Percentiles rank a stretch among this genome's conserved stretches.
These are phyloP conservation scores for Epichloe aotearoae DNA, from an alignment of 2,329 filamentous ascomycete genomes.

Conservation along the genomic window DNA sequence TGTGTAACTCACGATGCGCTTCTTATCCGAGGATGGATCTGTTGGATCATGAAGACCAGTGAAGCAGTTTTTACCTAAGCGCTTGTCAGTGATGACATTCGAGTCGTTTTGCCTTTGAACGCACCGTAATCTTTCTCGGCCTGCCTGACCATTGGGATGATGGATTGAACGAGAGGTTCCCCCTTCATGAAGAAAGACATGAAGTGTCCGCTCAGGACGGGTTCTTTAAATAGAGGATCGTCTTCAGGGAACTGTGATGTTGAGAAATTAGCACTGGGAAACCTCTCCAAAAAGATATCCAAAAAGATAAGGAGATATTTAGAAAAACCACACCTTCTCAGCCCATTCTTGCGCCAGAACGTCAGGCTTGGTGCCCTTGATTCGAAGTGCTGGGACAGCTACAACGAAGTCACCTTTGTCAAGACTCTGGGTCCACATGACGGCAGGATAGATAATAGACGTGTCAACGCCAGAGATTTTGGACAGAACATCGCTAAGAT, in stretches of 20 bases:
- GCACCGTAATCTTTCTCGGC: constrained; percentile 37
- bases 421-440: constrained; percentile 66
- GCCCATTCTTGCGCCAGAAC: constrained; percentile 50
- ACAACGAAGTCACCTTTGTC: constrained; percentile 76
- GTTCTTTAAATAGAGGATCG: constrained; percentile 59
- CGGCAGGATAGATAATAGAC: constrained; percentile 57
- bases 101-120: not conserved
- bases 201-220: constrained; percentile 52
- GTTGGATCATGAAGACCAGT: constrained; percentile 48
- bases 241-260: constrained; percentile 53
- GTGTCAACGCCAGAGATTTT: constrained; percentile 57
- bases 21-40: constrained; percentile 46
- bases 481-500: constrained; percentile 56
- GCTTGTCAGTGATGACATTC: not conserved
- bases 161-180: constrained; percentile 47
- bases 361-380: constrained; percentile 57
- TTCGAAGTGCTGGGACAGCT: constrained; percentile 63
- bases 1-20: constrained; percentile 33
- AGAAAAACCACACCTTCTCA: constrained; percentile 34
- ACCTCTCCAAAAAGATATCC: not conserved
- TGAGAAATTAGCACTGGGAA: not conserved
- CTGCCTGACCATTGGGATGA: constrained; percentile 57
- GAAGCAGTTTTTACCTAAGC: constrained; percentile 46
- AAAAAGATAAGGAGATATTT: not conserved
- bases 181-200: constrained; percentile 70